These are phyloP conservation scores for Leccinum disarticulatum DNA, from an alignment of 768 basidiomycete genomes.

Conservation along the genomic window DNA sequence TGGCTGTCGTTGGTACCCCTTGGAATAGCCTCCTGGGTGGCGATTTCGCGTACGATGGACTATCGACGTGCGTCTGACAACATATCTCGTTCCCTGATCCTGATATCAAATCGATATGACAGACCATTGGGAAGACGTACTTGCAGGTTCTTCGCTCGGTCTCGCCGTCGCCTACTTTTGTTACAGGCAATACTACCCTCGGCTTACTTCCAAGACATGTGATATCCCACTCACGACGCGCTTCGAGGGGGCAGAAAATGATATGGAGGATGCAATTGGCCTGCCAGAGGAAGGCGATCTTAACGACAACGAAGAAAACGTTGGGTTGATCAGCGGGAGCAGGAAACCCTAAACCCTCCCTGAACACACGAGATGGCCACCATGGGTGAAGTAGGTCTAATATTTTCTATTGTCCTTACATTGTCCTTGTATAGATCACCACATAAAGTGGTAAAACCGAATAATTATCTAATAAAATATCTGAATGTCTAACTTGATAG, in stretches of 20 bases:
- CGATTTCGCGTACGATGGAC: conserved; percentile 90
- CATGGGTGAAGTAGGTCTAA: background rate
- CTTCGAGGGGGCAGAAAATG: conserved; percentile 33
- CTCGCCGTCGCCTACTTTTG: conserved; percentile 67
- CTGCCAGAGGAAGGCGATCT: conserved; percentile 13
- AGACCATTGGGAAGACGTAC: conserved; percentile 94
- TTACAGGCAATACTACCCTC: conserved; percentile 83
- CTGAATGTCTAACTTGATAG: background rate
- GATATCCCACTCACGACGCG: conserved; percentile 74
- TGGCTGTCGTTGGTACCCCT: conserved; percentile 83
- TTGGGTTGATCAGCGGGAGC: conserved; percentile 18
- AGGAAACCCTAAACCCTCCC: conserved; percentile 8
- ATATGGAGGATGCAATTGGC: conserved; percentile 1
- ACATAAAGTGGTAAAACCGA: background rate
- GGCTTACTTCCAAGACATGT: conserved; percentile 52
- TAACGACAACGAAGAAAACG: conserved; percentile 15
- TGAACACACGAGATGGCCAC: background rate
- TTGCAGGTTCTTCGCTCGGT: conserved; percentile 76
- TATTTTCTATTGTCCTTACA: background rate
- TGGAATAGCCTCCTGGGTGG: conserved; percentile 67
- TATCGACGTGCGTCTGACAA: conserved; percentile 64
- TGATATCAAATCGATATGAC: background rate
- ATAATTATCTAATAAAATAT: background rate
- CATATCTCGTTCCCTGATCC: background rate
- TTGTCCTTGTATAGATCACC: background rate